phyloP scores from a whole-genome alignment of 2,329 filamentous ascomycete species.

The Rhytidhysteron rufulum region DNA sequence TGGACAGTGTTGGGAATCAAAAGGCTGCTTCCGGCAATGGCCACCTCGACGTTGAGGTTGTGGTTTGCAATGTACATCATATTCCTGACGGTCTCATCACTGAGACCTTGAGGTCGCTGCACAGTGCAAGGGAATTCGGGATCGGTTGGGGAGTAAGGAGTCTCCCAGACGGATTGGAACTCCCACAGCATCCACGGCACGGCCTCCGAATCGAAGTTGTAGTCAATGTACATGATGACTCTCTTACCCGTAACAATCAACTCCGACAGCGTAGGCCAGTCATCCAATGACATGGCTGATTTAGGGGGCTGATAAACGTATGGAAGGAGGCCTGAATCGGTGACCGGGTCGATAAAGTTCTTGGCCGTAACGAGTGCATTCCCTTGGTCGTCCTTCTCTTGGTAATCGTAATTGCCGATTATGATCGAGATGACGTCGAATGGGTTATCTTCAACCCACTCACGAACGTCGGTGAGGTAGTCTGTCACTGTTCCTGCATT shows the following conservation, averaged over 20 bases:
- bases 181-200: constrained; percentile 86
- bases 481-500: constrained; percentile 75
- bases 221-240: constrained; percentile 39
- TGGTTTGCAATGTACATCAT: constrained; percentile 85
- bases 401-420: constrained; percentile 68
- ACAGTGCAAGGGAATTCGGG: constrained; percentile 71
- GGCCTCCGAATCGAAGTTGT: constrained; percentile 65
- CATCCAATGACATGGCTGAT: constrained; percentile 68
- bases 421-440: constrained; percentile 89
- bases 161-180: constrained; percentile 90
- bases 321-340: constrained; percentile 66
- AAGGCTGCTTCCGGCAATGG: constrained; percentile 42
- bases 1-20: constrained; percentile 34
- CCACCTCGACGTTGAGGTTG: constrained; percentile 79
- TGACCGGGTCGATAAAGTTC: constrained; percentile 65
- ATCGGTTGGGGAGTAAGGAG: constrained; percentile 73
- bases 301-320: constrained; percentile 74
- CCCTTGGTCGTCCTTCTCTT: constrained; percentile 20
- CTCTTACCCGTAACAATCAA: constrained; percentile 39
- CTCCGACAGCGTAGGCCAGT: constrained; percentile 82
- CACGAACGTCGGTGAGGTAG: constrained; percentile 66
- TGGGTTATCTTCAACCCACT: constrained; percentile 73
- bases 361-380: constrained; percentile 55
- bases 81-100: constrained; percentile 47
- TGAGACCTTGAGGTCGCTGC: constrained; percentile 69